Base-by-base conservation (phyloP, 805 yeast genomes). In the Yamadazyma akitaensis region DNA sequence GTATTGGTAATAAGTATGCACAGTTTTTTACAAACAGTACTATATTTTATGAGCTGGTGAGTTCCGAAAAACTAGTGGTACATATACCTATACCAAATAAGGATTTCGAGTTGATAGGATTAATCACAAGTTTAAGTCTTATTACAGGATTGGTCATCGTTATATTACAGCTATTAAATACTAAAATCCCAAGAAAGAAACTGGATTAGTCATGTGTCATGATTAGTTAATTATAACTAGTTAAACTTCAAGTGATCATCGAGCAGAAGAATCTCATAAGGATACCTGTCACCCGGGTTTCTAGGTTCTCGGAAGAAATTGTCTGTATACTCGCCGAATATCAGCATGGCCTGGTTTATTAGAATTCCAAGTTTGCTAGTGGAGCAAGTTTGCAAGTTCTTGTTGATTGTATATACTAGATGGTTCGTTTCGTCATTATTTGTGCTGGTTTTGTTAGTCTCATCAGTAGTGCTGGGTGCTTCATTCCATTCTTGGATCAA, bases 21-120 rank as follows among this genome's bases (percentile, higher is more conserved):
- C 50, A 57, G 18, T 66, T 59, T 46, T 72, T 72, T 52, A 70
- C 75, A 12, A 59, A 66, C 16, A 64, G 70, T 48, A 66, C 76
- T 2, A 68, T 68, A 7, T 72, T 69, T 49, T 72, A 65, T 48
- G 74, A 48, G 28, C 19, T 42, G 31, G 24, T 38, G 5, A 18
- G 28, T 14, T 6, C 16, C 7, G 34, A 28, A 5, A 24, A 14
- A 17, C 19, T 47, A 7, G 31, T 16, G 7, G 26, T 50, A 11
- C 34, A 42, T 17, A 43, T 52, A 8, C 53, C 55, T 1, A 36
- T 51, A 6, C 53, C 55, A 14, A 39, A 44, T 35, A 43, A 45
- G 21, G 47, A 49, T 12, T 47, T 52, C 37, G 46, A 43, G n/a
- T 38, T 40, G 21, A 36, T 52, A 5, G 51, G 45, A 13, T 38